phyloP scores from a whole-genome alignment of 2,329 filamentous ascomycete genomes.

The Fusarium sp. region DNA sequence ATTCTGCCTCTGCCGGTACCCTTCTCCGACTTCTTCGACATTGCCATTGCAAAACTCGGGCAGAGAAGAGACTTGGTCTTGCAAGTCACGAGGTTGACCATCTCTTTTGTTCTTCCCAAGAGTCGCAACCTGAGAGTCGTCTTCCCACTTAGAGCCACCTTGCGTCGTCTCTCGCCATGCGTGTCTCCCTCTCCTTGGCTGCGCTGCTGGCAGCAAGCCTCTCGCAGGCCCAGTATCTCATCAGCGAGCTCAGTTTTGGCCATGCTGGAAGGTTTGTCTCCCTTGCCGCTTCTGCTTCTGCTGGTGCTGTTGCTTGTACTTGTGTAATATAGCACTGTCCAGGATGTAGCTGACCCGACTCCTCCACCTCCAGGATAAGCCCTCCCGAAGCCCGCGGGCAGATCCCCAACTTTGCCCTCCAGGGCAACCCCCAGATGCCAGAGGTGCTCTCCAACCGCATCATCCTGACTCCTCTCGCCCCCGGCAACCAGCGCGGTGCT shows the following conservation, averaged over 20 bases:
- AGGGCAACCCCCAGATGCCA: slow-evolving; percentile 69
- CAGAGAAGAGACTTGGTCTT: slow-evolving; percentile 16
- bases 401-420: slow-evolving; percentile 70
- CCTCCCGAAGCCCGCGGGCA: slow-evolving; percentile 65
- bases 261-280: slow-evolving; percentile 72
- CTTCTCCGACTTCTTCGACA: slow-evolving; percentile 23
- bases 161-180: slow-evolving; percentile 58
- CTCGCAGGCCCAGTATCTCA: slow-evolving; percentile 75
- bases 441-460: slow-evolving; percentile 89
- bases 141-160: slow-evolving; percentile 23
- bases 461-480: slow-evolving; percentile 89
- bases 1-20: slow-evolving; percentile 18
- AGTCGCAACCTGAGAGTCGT: background rate
- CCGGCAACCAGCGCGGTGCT: slow-evolving; percentile 87
- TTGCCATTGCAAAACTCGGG: slow-evolving; percentile 3
- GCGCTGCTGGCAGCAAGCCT: slow-evolving; percentile 63
- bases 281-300: background rate
- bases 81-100: slow-evolving; percentile 15
- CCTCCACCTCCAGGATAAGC: slow-evolving; percentile 70
- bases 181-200: slow-evolving; percentile 58
- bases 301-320: background rate
- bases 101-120: slow-evolving; percentile 5
- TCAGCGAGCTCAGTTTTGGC: slow-evolving; percentile 85
- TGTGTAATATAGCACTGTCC: slow-evolving; percentile 10
- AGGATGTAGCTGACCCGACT: slow-evolving; percentile 27